phyloP scores from a whole-genome alignment of 805 yeast genomes.

The Priceomyces fermenticarens region DNA sequence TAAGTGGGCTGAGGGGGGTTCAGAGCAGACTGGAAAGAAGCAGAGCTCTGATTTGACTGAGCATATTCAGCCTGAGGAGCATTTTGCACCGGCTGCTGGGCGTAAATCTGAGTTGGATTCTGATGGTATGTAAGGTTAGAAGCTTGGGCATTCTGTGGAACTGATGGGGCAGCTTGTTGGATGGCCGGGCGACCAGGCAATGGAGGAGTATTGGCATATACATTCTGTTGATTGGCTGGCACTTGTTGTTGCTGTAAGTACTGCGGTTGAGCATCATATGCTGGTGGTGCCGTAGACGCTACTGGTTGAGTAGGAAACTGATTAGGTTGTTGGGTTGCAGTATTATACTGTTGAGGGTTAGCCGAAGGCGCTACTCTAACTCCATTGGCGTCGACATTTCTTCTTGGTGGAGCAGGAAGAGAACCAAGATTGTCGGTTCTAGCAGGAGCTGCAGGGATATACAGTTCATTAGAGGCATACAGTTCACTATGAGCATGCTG shows the following conservation, averaged over 20 bases:
- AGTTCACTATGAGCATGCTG: conserved; percentile 8
- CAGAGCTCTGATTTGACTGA: not conserved
- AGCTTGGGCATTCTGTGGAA: conserved; percentile 9
- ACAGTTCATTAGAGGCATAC: conserved; percentile 3
- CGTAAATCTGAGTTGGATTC: conserved; percentile 6
- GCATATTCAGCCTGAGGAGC: conserved; percentile 2
- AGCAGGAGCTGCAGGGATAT: conserved; percentile 15
- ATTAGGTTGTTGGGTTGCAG: conserved; percentile 1
- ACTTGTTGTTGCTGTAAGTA: conserved; percentile 9
- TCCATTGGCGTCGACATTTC: conserved; percentile 29
- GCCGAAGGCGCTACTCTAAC: not conserved
- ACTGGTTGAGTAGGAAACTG: conserved; percentile 6
- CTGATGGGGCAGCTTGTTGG: conserved; percentile 5
- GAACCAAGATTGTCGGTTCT: conserved; percentile 23
- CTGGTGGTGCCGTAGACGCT: conserved; percentile 7
- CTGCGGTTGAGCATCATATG: conserved; percentile 10
- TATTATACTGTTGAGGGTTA: not conserved
- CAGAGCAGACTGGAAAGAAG: not conserved
- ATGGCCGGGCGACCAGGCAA: conserved; percentile 8
- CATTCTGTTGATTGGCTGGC: conserved; percentile 9
- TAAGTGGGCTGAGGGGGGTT: not conserved
- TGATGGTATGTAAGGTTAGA: conserved; percentile 5
- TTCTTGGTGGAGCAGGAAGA: conserved; percentile 46
- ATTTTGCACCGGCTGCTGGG: conserved; percentile 7
- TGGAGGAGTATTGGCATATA: conserved; percentile 8